Evolutionary conservation across 306 rosid genomes (phyloP), one percentile per base, ranked within the genome.

Genomic region (Castanospermum australe): DNA sequence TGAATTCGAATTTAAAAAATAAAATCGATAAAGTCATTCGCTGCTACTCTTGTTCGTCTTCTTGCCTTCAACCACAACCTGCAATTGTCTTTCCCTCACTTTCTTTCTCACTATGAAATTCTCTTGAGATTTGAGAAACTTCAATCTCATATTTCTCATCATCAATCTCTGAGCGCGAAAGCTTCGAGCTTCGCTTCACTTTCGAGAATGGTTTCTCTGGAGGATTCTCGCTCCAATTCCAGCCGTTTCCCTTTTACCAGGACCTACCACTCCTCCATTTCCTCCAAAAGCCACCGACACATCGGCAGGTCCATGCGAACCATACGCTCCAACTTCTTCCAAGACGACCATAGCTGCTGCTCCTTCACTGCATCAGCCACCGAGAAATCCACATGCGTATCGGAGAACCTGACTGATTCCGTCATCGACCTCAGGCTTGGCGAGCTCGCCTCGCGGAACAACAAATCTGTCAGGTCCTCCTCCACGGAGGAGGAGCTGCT

Each of bases 291-390:
- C 30, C 79, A 83, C 87, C 81, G 94, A 5, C 80, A 89, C 66
- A 85, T 52, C 0, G 99, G 99, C 24, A 92, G 97, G 17, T 96
- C 99, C 50, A 96, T 96, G 99, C 89, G 99, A 13, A 93, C 99
- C 0, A 82, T 89, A 42, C 94, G 99, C 60, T 93, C 99, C 36
- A 93, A 25, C 73, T 76, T 86, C 86, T 93, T 86, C 71, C 88
- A 86, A 24, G 97, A 91, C 7, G 97, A 87, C 48, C 87, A 70
- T 55, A 76, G 83, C 59, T 82, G 83, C 59, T 82, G 85, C 65
- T 83, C 92, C 8, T 85, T 88, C 78, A 24, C 83, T 8, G 71
- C 60, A 8, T 17, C 82, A 1, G 83, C 62, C 54, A 71, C 88
- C 48, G 75, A 84, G 15, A 81, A 82, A 70, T 93, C 99, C 38